Evolutionary conservation across 2,329 filamentous ascomycete genomes (phyloP), one percentile per base, ranked within the genome.

Genomic region (Pseudodiploospora longispora): DNA sequence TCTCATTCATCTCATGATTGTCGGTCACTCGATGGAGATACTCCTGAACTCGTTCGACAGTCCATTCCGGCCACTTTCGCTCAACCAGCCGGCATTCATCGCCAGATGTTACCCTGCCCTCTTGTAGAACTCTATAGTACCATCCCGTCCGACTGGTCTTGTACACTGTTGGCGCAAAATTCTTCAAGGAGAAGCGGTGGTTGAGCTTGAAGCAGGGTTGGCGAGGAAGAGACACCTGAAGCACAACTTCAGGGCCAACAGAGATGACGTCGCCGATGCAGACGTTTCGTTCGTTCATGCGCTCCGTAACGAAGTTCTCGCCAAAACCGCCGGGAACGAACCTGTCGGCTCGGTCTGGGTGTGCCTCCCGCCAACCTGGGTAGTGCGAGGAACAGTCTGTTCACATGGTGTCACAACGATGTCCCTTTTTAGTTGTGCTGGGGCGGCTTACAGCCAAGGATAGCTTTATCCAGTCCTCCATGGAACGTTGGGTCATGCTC

Each of bases 161-260:
- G 60, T 76, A 80, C 0, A 77, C 75, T 19, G 69, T 65, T 1
- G 73, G 73, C 4, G 80, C 76, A 59, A 84, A 82, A 48, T 80
- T 74, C 52, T 76, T 77, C 7, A 82, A 63, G 31, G 74, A 69
- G 58, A 85, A 85, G 1, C 80, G 76, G 52, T 83, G 80, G 55
- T 84, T 85, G 6, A 85, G 69, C 56, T 84, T 85, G 64, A 76
- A 84, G 62, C 81, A 84, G 7, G 81, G 81, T 51, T 79, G 74
- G 10, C 81, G 70, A 1, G 80, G 80, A 27, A 82, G 63, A 49
- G 71, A 75, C 27, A 83, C 74, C 52, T 83, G 75, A 0, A 83
- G 66, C 3, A 78, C 46, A 0, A 78, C 66, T 2, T 68, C 64
- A 38, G 67, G 61, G 0, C 73, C 71, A 6, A 83, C 68, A 0